phyloP scores from a whole-genome alignment of 2,329 filamentous ascomycete genomes.

The Beauveria medogensis region DNA sequence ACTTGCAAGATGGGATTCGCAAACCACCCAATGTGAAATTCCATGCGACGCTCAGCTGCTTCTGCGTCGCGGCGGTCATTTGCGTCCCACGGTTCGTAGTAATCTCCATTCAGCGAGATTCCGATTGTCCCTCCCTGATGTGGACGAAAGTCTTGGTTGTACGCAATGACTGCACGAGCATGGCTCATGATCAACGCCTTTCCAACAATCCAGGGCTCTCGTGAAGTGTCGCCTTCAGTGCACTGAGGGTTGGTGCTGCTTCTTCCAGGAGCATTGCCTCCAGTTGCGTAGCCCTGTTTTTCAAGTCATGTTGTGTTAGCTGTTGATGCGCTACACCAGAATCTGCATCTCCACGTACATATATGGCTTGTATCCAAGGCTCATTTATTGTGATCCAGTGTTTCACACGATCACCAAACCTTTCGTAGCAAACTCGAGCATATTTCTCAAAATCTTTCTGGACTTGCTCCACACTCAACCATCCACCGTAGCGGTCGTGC shows the following conservation, averaged over 20 bases:
- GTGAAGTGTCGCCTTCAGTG: constrained; percentile 25
- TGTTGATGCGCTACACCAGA: too few species aligned
- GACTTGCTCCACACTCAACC: constrained; percentile 24
- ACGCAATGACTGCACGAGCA: constrained; percentile 23
- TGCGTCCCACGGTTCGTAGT: constrained; percentile 28
- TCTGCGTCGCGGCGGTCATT: constrained; percentile 19
- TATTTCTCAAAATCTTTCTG: constrained; percentile 29
- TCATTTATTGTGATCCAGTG: constrained; percentile 34
- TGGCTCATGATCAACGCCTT: constrained; percentile 29
- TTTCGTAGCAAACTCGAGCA: constrained; percentile 27
- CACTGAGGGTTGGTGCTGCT: constrained; percentile 20
- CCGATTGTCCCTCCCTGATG: constrained; percentile 25
- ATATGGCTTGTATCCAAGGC: constrained; percentile 30
- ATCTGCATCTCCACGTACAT: constrained; percentile 15
- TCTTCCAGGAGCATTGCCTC: constrained; percentile 26
- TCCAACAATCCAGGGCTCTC: constrained; percentile 28
- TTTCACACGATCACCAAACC: constrained; percentile 33
- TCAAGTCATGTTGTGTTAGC: neutral
- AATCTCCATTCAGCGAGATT: constrained; percentile 31
- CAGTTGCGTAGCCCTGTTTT: constrained; percentile 24
- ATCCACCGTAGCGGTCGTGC: constrained; percentile 29
- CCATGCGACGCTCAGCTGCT: constrained; percentile 26
- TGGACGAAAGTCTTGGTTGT: constrained; percentile 24
- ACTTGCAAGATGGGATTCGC: constrained; percentile 30
- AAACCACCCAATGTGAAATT: constrained; percentile 33